These are phyloP conservation scores for Cajanus cajan DNA, from an alignment of 306 rosid genomes.

Conservation along the genomic window DNA sequence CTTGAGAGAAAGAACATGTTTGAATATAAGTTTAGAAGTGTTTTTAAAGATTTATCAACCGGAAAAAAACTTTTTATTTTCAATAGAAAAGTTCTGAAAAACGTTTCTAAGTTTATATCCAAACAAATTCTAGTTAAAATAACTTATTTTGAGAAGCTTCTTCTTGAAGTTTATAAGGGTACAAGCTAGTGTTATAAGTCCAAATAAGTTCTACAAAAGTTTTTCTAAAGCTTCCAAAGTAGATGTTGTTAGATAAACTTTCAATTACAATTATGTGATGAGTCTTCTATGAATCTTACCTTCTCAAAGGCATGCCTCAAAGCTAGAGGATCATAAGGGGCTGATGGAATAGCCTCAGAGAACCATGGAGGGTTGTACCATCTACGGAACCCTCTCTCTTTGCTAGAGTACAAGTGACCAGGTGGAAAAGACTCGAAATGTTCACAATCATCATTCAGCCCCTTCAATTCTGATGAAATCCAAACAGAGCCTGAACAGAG, in stretches of 20 bases:
- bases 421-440: slow-evolving; percentile 79
- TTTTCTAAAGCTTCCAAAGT: neutral
- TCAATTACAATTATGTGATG: neutral
- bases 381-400: slow-evolving; percentile 53
- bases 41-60: too few relatives aligned
- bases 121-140: too few relatives aligned
- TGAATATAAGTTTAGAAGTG: too few relatives aligned
- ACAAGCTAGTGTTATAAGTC: neutral
- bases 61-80: too few relatives aligned
- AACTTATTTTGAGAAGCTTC: neutral
- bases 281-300: slow-evolving; percentile 33
- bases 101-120: too few relatives aligned
- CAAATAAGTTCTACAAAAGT: neutral
- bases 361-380: slow-evolving; percentile 92
- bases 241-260: neutral
- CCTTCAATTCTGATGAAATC: slow-evolving; percentile 79
- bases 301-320: slow-evolving; percentile 67
- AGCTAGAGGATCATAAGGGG: slow-evolving; percentile 75
- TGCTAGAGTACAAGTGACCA: slow-evolving; percentile 84
- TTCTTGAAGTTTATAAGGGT: neutral
- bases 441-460: slow-evolving; percentile 71
- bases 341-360: slow-evolving; percentile 77
- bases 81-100: too few relatives aligned
- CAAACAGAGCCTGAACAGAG: slow-evolving; percentile 69
- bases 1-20: too few relatives aligned